Conservation (phyloP, 164 flowering plant species). For the Magnolia changhungtana region DNA sequence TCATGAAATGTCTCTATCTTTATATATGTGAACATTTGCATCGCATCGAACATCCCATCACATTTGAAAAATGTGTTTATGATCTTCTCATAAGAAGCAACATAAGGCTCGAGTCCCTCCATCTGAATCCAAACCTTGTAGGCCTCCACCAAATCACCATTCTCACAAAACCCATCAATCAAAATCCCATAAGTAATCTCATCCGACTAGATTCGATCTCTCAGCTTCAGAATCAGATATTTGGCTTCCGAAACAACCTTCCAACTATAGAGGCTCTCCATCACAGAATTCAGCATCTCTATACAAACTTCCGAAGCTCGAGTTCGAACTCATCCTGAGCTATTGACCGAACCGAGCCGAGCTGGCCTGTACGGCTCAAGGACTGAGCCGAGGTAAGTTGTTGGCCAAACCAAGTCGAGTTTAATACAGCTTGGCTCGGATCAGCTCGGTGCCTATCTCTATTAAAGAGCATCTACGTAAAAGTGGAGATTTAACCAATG, state of each 20-base stretch:
- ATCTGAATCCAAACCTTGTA: constrained; percentile 79
- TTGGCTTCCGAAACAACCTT: constrained; percentile 72
- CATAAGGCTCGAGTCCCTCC: constrained; percentile 58
- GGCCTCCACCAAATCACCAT: constrained; percentile 69
- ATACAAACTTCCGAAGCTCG: too few species aligned
- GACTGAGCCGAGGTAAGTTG: too few species aligned
- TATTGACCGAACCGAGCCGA: too few species aligned
- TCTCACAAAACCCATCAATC: constrained; percentile 67
- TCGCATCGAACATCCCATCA: constrained; percentile 52
- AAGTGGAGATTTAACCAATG: too few species aligned
- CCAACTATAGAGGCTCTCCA: constrained; percentile 48
- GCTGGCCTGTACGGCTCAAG: too few species aligned
- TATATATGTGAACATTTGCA: constrained; percentile 58
- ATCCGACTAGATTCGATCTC: constrained; percentile 44
- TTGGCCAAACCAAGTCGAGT: too few species aligned
- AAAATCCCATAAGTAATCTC: constrained; percentile 51
- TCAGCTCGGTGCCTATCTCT: too few species aligned
- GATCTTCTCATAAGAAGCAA: constrained; percentile 49
- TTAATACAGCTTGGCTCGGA: too few species aligned
- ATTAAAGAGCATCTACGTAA: too few species aligned
- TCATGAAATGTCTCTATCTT: constrained; percentile 40
- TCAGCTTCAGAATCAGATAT: constrained; percentile 52
- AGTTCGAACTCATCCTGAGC: too few species aligned
- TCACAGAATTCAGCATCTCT: constrained; percentile 41
- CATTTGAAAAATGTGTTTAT: constrained; percentile 69